phyloP scores from a whole-genome alignment of 768 basidiomycete genomes.

The Krasilnikovozyma curviuscula region DNA sequence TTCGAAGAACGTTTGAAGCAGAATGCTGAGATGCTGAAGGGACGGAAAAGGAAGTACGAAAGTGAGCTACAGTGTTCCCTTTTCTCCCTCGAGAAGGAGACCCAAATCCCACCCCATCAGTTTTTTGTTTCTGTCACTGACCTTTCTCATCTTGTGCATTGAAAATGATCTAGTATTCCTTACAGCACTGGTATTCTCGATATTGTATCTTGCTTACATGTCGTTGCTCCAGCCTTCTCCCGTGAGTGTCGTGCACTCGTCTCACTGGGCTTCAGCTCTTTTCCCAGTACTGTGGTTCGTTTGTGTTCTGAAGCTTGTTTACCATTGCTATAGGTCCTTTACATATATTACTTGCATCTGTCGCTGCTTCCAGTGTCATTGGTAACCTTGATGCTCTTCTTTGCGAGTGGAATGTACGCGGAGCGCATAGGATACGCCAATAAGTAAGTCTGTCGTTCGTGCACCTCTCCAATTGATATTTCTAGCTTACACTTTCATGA shows the following conservation, averaged over 20 bases:
- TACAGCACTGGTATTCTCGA: slow-evolving; percentile 43
- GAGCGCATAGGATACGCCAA: slow-evolving; percentile 95
- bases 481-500: background rate
- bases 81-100: background rate
- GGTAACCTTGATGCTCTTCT: slow-evolving; percentile 81
- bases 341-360: slow-evolving; percentile 42
- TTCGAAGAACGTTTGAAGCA: slow-evolving; percentile 96
- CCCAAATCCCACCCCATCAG: background rate
- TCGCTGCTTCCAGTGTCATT: slow-evolving; percentile 70
- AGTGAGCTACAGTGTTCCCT: slow-evolving; percentile 30
- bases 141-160: background rate
- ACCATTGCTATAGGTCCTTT: slow-evolving; percentile 2
- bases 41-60: slow-evolving; percentile 64
- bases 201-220: slow-evolving; percentile 54
- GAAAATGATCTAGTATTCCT: slow-evolving; percentile 43
- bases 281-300: background rate
- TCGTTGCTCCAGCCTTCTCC: slow-evolving; percentile 39
- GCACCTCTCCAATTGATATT: background rate
- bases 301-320: background rate
- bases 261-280: background rate
- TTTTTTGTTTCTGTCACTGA: slow-evolving; percentile 10
- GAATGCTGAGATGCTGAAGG: slow-evolving; percentile 61
- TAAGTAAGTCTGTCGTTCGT: slow-evolving; percentile 40
- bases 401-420: slow-evolving; percentile 85
- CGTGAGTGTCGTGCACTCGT: background rate